Conservation (phyloP, 306 rosid species). For the Corylus heterophylla region DNA sequence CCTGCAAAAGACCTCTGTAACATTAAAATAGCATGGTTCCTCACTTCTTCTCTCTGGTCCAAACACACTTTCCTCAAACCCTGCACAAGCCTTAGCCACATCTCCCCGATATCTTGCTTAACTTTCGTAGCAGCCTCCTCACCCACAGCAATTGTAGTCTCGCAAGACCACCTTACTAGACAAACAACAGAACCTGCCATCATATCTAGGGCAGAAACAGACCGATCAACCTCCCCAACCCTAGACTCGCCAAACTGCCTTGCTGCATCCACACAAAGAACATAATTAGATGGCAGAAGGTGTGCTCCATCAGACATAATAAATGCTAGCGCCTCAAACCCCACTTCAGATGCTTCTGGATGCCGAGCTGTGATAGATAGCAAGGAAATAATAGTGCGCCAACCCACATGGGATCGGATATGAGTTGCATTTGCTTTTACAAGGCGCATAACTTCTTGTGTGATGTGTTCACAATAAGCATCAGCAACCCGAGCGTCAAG, state of each 20-base stretch:
- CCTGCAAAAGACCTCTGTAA: conserved; percentile 83
- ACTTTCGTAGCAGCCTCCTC: conserved; percentile 71
- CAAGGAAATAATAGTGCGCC: conserved; percentile 93
- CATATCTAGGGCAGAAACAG: conserved; percentile 79
- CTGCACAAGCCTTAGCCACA: conserved; percentile 95
- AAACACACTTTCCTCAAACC: conserved; percentile 88
- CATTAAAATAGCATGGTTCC: conserved; percentile 79
- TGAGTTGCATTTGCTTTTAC: conserved; percentile 96
- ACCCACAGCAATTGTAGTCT: conserved; percentile 60
- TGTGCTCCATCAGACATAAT: conserved; percentile 86
- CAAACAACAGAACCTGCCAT: conserved; percentile 85
- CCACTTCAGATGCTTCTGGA: conserved; percentile 92
- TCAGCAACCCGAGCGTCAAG: conserved; percentile 98
- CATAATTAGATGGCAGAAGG: conserved; percentile 81
- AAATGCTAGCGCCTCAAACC: conserved; percentile 82
- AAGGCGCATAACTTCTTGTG: conserved; percentile 94
- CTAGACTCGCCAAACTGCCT: conserved; percentile 99
- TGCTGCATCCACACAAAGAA: conserved; percentile 76
- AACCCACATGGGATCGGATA: conserved; percentile 85
- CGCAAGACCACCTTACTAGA: conserved; percentile 67
- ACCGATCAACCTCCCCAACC: conserved; percentile 85
- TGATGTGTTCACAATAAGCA: conserved; percentile 95
- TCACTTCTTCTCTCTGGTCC: conserved; percentile 97
- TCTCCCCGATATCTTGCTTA: conserved; percentile 84
- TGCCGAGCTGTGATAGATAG: conserved; percentile 90